These are phyloP conservation scores for Phellopilus nigrolimitatus DNA, from an alignment of 1,284 basidiomycete species.

Conservation along the genomic window DNA sequence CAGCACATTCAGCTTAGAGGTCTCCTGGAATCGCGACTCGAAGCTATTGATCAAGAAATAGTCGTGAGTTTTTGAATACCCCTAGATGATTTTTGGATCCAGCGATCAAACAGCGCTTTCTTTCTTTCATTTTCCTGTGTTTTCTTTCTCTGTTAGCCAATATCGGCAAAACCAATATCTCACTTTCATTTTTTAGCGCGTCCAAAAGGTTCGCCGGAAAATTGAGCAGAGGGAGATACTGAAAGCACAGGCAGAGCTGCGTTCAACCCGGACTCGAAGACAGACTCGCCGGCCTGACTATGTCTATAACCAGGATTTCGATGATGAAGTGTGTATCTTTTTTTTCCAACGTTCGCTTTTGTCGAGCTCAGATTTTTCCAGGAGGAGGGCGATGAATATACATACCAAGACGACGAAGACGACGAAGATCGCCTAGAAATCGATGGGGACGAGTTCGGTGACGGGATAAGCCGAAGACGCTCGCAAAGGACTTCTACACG, in stretches of 20 bases:
- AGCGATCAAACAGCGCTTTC: no score
- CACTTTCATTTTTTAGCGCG: conserved; percentile 43
- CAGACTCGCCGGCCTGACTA: conserved; percentile 70
- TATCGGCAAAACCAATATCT: conserved; percentile 11
- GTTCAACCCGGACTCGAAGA: conserved; percentile 69
- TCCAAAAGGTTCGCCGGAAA: conserved; percentile 61
- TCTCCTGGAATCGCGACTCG: conserved; percentile 56
- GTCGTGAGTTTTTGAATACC: conserved; percentile 44
- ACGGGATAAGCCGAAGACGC: conserved; percentile 42
- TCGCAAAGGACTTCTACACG: conserved; percentile 52
- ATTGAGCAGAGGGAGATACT: conserved; percentile 61
- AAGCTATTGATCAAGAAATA: conserved; percentile 61
- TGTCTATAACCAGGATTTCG: conserved; percentile 62
- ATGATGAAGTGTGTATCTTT: conserved; percentile 49
- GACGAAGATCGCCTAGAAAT: conserved; percentile 55
- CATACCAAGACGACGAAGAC: conserved; percentile 56
- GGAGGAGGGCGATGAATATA: conserved; percentile 66
- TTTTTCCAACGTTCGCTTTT: neutral
- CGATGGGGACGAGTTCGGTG: conserved; percentile 40
- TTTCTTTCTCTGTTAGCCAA: conserved; percentile 7
- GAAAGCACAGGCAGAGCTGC: conserved; percentile 67
- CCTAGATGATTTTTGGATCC: neutral
- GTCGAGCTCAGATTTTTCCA: conserved; percentile 32
- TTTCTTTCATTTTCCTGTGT: conserved; percentile 20
- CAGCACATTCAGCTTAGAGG: conserved; percentile 55